These are phyloP conservation scores for Solanum virginianum DNA, from an alignment of 257 asterid genomes.

Conservation along the genomic window DNA sequence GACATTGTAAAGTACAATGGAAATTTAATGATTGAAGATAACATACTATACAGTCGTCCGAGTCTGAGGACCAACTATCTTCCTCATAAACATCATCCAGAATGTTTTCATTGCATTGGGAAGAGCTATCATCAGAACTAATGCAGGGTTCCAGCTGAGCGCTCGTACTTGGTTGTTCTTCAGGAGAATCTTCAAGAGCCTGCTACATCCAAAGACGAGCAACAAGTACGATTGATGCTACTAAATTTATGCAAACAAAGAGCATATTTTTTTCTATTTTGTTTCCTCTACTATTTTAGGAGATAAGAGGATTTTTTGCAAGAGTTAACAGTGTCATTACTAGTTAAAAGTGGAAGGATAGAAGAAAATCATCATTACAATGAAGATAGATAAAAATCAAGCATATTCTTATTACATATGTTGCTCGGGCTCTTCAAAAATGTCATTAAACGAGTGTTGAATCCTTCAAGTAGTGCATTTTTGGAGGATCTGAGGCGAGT, in stretches of 20 bases:
- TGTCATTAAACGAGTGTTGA: no score
- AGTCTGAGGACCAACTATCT: conserved; percentile 40
- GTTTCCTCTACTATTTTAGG: not conserved
- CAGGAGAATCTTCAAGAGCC: conserved; percentile 58
- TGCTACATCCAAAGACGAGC: conserved; percentile 14
- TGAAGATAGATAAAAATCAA: not conserved
- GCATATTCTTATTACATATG: not conserved
- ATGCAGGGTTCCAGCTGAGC: conserved; percentile 24
- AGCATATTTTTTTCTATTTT: not conserved
- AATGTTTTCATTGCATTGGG: conserved; percentile 40
- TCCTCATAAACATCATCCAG: conserved; percentile 35
- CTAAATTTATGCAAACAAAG: not conserved
- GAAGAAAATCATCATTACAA: not conserved
- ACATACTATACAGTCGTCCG: conserved; percentile 32
- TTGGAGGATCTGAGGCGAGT: no score
- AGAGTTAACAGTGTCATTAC: not conserved
- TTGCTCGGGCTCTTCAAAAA: no score
- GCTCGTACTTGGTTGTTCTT: conserved; percentile 13
- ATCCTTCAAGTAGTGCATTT: no score
- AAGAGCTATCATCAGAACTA: conserved; percentile 42
- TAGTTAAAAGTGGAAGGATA: not conserved
- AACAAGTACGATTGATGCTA: not conserved
- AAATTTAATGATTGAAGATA: not conserved
- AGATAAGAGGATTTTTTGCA: not conserved
- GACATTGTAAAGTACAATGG: not conserved